phyloP scores from a whole-genome alignment of 371 early-diverging fungal genomes.

The Saksenaea vasiformis region DNA sequence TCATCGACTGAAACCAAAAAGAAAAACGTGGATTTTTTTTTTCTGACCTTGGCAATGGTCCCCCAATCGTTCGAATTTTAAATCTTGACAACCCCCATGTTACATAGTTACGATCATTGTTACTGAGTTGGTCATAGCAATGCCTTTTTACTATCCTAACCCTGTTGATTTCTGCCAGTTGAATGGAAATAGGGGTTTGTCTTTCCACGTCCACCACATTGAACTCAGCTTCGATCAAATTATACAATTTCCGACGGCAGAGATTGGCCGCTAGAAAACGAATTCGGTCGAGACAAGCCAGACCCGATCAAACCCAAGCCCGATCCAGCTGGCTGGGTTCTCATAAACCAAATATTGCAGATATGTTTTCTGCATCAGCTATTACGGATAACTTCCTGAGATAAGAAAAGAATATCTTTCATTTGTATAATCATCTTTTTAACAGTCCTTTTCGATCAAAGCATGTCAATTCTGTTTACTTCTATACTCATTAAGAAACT shows the following conservation, averaged over 20 bases:
- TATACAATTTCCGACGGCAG: background rate
- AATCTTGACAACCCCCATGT: background rate
- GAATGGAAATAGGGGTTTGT: background rate
- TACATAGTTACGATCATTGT: background rate
- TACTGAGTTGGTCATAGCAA: background rate
- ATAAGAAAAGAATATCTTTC: no score
- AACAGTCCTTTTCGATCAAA: no score
- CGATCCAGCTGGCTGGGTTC: background rate
- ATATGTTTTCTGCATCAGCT: no score
- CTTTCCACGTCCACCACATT: background rate
- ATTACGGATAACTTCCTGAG: no score
- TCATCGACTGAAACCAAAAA: constrained; percentile 1
- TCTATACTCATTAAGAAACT: no score
- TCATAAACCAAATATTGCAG: background rate
- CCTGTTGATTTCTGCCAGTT: background rate
- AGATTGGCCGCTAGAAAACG: background rate
- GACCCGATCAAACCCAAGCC: background rate
- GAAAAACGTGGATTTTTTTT: constrained; percentile 5
- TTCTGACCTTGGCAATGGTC: background rate
- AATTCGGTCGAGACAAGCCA: background rate
- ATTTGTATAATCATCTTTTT: no score
- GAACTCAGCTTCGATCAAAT: background rate
- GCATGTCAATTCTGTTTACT: no score
- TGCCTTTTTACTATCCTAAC: background rate
- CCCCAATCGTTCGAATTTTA: background rate